Base-by-base conservation (phyloP, 129 eudicot species). In the Flaveria bidentis region DNA sequence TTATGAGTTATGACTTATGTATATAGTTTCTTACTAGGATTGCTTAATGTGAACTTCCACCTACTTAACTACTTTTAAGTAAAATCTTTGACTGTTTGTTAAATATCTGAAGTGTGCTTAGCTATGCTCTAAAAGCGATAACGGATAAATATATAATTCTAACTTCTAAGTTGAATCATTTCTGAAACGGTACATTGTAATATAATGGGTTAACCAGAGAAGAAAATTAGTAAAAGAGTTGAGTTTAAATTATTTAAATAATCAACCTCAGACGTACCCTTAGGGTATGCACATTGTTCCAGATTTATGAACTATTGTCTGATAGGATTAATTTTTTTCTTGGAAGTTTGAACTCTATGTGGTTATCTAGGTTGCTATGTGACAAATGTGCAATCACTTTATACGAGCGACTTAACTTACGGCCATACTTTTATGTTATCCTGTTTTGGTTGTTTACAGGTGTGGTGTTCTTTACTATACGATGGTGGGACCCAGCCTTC, bases 401-500 rank as follows among this genome's bases (percentile, higher is more conserved):
- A 22, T 58, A 1, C 39, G n/a, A 36, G 66, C 12, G 39, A 25
- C 36, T 60, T 9, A 60, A 60, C 66, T 63, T 30, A 63, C 45
- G 5, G 12, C 69, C 12, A 28, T 30, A 30, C 33, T 5, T 63
- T 60, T 60, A 60, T 60, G 16, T 0, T 58, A 25, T 20, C 16
- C 28, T 61, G 8, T 16, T 17, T 14, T 1, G 36, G n/a, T 60
- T 13, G 6, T 63, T 50, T 76, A 6, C 82, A 95, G 99, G 99
- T 57, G 82, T 95, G 85, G 99, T 91, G 68, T 91, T 87, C 82
- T 95, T 95, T 80, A 95, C 99, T 39, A 95, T 95, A 51, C 89
- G 99, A 47, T 95, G 99, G 99, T 89, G 97, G 97, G 96, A 95
- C 80, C 97, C 97, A 0, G 88, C 78, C 11, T 89, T 79, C 80